Evolutionary conservation across 345 rosid species (phyloP).

Genomic region (Salix exigua): DNA sequence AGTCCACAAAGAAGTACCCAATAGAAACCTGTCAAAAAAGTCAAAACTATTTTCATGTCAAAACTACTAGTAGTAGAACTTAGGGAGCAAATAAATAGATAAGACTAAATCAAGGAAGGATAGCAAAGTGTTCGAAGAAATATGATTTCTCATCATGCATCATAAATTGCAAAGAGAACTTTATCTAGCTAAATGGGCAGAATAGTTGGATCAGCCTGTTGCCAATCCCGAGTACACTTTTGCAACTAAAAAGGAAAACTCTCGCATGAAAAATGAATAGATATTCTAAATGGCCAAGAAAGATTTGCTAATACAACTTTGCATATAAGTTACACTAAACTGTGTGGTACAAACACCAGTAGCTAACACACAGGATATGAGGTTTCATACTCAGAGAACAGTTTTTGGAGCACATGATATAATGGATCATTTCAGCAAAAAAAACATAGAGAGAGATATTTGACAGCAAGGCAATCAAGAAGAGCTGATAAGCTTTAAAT

Average conservation of each 20-base stretch:
- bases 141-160: background rate
- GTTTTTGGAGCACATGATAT: background rate
- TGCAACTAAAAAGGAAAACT: background rate
- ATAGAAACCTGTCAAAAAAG: constrained; percentile 29
- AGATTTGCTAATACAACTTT: background rate
- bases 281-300: background rate
- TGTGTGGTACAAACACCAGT: background rate
- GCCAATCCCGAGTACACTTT: background rate
- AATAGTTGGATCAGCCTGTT: background rate
- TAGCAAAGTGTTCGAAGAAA: background rate
- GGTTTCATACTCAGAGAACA: background rate
- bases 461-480: background rate
- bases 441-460: background rate
- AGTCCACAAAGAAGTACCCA: constrained; percentile 31
- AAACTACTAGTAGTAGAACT: background rate
- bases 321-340: background rate
- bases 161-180: background rate
- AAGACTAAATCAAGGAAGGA: background rate
- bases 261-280: background rate
- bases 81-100: background rate
- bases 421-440: background rate
- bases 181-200: background rate
- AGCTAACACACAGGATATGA: background rate
- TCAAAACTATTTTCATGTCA: background rate
- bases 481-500: background rate